Base-by-base conservation (phyloP, 2,329 filamentous ascomycete genomes). In the Colletotrichum spaethianum region DNA sequence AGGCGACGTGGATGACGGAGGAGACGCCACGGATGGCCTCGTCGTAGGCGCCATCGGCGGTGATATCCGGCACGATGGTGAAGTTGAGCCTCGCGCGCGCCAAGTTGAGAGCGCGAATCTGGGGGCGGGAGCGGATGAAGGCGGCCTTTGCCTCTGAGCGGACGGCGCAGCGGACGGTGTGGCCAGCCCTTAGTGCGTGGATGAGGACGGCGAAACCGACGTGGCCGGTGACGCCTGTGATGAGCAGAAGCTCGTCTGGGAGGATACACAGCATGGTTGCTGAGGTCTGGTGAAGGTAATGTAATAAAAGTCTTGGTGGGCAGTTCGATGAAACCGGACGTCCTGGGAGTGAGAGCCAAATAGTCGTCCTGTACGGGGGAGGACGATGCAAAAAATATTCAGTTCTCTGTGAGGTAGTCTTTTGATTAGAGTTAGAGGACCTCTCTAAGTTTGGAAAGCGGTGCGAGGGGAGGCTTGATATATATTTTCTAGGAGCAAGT, bases 21-120 rank as follows among this genome's bases (percentile, higher is more conserved):
- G 78, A 78, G 50, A 83, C 82, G 9, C 79, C 84, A 48, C 81
- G 75, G 67, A 84, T 78, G n/a, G 82, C 83, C n/a, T 82, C 79
- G 48, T 85, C 81, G 63, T 83, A 85, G 6, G 84, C 84, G 26
- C 79, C 79, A 1, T 78, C 75, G 14, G 74, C 75, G 0, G 79
- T 77, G 40, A 85, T 79, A 40, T 85, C 82, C 0, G 82, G 80
- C 1, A 86, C 81, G 55, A 83, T 74, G 40, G 78, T 65, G 69
- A 77, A 77, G 31, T 75, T 76, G 8, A 81, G 75, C 23, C 75
- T 74, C 11, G 71, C 74, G 42, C 67, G 55, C 5, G 64, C 42
- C 23, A 73, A 71, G 46, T 70, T 61, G 26, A 78, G 61, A 11
- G 72, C 55, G 38, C 66, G 44, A 28, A 79, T 73, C 18, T 63